Evolutionary conservation across 441 rosid species (phyloP), one percentile per base, ranked within the genome.

Genomic region (Pelargonium myrrhifolium): DNA sequence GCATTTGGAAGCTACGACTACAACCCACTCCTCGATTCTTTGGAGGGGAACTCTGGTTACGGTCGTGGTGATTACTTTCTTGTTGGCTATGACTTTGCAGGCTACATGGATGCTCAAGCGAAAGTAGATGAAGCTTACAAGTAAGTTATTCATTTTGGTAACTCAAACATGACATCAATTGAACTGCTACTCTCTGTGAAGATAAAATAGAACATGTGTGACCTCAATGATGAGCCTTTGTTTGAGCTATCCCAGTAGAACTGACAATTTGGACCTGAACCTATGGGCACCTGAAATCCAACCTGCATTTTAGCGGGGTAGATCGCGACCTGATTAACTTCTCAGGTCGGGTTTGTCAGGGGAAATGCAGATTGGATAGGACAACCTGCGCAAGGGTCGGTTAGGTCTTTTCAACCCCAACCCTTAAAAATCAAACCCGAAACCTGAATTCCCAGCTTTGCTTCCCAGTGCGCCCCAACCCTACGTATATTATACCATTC

Each of bases 61-160:
- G 98, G 97, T 8, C 81, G 76, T 49, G 97, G 87, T 4, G 99
- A 94, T 77, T 92, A 88, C 80, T 94, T 94, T 83, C 96, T 94
- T 0, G 97, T 92, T 43, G 98, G 96, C 76, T 85, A 87, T 78
- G 99, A 94, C 83, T 94, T 94, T 74, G 88, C 98, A 55, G 84
- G 94, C 76, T 94, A 92, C 82, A 55, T 92, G 53, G 85, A 92
- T 75, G 89, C 96, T 78, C 99, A 91, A 77, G 94, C 85, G 71
- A 72, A 82, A 74, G 97, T 94, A 0, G 97, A 91, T 9, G 69
- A 85, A 78, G 96, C 99, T 53, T 94, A 91, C 66, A 59, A 59
- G 63, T 59, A 59, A 59, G 37, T 10, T 24, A 12, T 12, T 59
- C 72, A 68, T 26, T 88, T 88, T 75, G 84, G 84, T 71, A 84